Evolutionary conservation across 345 rosid species (phyloP), one percentile per base, ranked within the genome.

Genomic region (Schrenkiella parvula): DNA sequence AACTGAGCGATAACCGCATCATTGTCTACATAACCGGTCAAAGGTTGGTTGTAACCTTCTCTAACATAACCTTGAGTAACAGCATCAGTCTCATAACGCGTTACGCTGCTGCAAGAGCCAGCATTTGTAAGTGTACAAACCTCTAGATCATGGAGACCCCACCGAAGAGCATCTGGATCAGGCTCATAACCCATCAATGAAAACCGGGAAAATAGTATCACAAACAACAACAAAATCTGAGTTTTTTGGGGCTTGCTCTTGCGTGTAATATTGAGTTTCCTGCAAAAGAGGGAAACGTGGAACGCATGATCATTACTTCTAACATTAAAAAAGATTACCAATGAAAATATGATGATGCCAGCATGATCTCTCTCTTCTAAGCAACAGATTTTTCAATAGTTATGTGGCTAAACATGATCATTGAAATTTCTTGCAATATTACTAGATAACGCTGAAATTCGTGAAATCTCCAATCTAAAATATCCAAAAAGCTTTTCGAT

Each of bases 1-100:
- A 84, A 83, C 77, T 61, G 82, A 42, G 96, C 97, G 38, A 95
- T 91, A 21, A 80, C 84, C 3, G 84, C 91, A 86, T 95, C 97
- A 71, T 82, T 84, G 75, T 89, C 96, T 1, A 85, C 82, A 59
- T 81, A 64, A 14, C 59, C 66, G 67, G 59, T 31, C 34, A 70
- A 74, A 38, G 71, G 58, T 66, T 79, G 83, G 10, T 65, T 64
- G 61, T 84, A 88, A 73, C 83, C 83, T 80, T 89, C 95, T 74
- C 75, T 67, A 43, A 87, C 86, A 67, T 76, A 78, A 28, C 76
- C 92, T 19, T 85, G 84, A 68, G 79, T 69, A 58, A 80, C 68
- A 67, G 22, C 56, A 67, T 80, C 85, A 7, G 78, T 68, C 21
- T 78, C 91, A 77, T 71, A 86, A 53, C 14, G 81, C 5, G 91